Base-by-base conservation (phyloP, 371 early-diverging fungal genomes). In the Mortierella sp. region DNA sequence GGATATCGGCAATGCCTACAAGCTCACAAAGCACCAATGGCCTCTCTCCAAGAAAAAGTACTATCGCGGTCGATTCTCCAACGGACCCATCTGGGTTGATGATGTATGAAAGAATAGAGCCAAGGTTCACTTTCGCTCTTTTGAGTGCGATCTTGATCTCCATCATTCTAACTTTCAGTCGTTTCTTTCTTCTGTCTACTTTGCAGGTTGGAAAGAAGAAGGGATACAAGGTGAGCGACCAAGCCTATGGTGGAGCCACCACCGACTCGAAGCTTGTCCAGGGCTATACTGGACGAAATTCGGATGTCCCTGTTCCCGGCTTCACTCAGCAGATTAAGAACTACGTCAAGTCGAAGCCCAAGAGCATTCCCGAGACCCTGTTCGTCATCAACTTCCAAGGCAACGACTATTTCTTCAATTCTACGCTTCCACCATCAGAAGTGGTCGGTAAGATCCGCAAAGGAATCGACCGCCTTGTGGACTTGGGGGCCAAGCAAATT, bases 241-340 rank as follows among this genome's bases (percentile, higher is more conserved):
- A 64, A 28, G 82, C 81, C 24, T 80, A 43, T 47, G 82, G 74
- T 5, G 74, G 71, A 0, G 79, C 76, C 28, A 70, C 78, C 4
- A 65, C 49, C 14, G 66, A 70, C 31, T 52, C 67, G 0, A 28
- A 0, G 9, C 45, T 63, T 27, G 59, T 72, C 13, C 72, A 67
- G 24, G 72, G 72, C 19, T 67, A 58, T 31, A 43, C 62, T 7
- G 72, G 72, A 16, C 13, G 55, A 12, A 21, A 28, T 16, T 39
- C 60, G 2, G 41, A 38, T 19, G n/a, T 68, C 24, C 49, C 58
- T 16, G 76, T 74, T 16, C 76, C 76, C 23, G 76, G 76, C 13
- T 74, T 68, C 39, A 51, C 65, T 23, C 76, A 74, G 38, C 69
- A 74, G 30, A 57, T 74, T 47, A 61, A 74, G 2, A 28, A 1